A percentile compares a stretch with the other conserved stretches of the same genome.
phyloP scores from a whole-genome alignment of 139 green algal genomes.

The Trebouxia sp. region DNA sequence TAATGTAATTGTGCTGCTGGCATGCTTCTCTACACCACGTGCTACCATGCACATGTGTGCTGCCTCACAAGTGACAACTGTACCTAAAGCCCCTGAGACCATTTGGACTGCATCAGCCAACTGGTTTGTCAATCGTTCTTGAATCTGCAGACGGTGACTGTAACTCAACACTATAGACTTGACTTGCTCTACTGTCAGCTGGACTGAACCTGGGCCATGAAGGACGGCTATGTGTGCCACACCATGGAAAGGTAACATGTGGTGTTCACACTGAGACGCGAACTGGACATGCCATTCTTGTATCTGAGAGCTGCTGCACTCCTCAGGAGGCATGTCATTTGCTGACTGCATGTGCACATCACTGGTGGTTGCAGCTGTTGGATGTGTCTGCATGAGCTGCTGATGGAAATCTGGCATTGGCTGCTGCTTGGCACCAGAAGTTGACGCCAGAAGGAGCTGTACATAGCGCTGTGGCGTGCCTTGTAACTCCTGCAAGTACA shows the following conservation, averaged over 20 bases:
- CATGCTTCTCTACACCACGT: constrained; percentile 89
- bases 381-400: not conserved
- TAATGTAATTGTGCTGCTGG: constrained; percentile 70
- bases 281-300: constrained; percentile 34
- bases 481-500: constrained; percentile 39
- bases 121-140: constrained; percentile 91
- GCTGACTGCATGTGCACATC: not conserved
- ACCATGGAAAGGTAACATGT: constrained; percentile 97
- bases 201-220: not conserved
- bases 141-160: constrained; percentile 72
- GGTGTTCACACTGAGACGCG: constrained; percentile 89
- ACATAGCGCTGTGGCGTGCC: constrained; percentile 58
- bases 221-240: constrained; percentile 57
- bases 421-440: constrained; percentile 57
- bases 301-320: not conserved
- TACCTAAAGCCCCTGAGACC: constrained; percentile 36
- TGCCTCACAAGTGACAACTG: constrained; percentile 85
- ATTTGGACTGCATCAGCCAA: constrained; percentile 68
- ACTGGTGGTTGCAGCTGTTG: not conserved
- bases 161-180: constrained; percentile 56
- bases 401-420: not conserved
- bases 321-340: no score
- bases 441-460: constrained; percentile 58
- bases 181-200: constrained; percentile 28
- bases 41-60: constrained; percentile 98